Base-by-base conservation (phyloP, 116 monocot species). In the Trichopus zeylanicus region DNA sequence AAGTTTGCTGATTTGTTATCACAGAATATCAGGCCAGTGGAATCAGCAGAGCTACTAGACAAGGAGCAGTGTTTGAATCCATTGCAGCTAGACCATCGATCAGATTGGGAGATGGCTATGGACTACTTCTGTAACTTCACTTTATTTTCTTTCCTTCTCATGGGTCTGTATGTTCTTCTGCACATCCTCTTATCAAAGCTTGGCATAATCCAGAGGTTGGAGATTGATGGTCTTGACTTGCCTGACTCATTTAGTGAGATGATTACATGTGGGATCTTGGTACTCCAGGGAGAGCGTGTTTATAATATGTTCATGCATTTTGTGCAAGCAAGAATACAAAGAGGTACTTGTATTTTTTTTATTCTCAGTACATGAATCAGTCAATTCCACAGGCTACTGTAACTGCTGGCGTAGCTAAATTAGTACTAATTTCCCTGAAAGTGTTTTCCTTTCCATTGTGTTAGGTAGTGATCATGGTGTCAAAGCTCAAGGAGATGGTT, bases 401-500 rank as follows among this genome's bases (percentile, higher is more conserved):
- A 42, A n/a, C 42, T 42, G 42, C 42, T 42, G 42, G 42, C 13
- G 12, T 42, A 13, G 15, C 12, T 9, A n/a, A 42, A n/a, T 42
- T 13, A 13, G n/a, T 42, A 16, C 7, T 42, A 42, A 42, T 42
- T 3, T 42, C n/a, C 18, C n/a, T 42, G 16, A 42, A n/a, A 16
- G n/a, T 33, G 22, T 47, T 24, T 49, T 6, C 18, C 16, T 29
- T 12, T 25, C 13, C 16, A 34, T 26, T 32, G 53, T 27, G 7
- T 7, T 64, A 81, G 81, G 72, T 48, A 71, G 77, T 65, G 78
- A 85, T 76, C 78, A 85, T 68, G 79, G 78, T 5, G 27, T 73
- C 35, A 79, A 76, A 79, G 75, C 78, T 48, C 78, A 78, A n/a
- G 85, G 85, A 27, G 76, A 78, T 68, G 89, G 89, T 21, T 90